Evolutionary conservation across 139 green algal species (phyloP).

Genomic region (Chlorella sp.): DNA sequence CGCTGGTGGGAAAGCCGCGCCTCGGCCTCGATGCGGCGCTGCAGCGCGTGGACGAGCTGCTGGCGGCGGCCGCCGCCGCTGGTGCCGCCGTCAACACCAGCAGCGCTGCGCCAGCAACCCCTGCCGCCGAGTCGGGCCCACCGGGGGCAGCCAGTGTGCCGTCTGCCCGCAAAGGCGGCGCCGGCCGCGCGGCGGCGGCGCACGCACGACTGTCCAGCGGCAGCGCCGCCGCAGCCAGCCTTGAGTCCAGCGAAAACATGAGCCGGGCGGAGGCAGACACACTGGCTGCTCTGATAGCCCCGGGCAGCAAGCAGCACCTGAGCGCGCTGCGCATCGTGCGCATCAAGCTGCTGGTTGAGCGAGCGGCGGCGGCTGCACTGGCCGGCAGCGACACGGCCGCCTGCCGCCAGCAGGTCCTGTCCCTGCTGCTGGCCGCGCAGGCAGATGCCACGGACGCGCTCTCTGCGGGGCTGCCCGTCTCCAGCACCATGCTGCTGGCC

Average conservation of each 20-base stretch:
- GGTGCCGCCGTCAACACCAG: background rate
- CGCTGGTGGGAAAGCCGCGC: too few relatives aligned
- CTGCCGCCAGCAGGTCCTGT: background rate
- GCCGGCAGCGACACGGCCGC: background rate
- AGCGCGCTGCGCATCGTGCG: background rate
- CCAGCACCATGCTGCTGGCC: background rate
- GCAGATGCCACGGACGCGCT: background rate
- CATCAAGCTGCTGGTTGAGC: background rate
- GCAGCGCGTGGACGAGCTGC: background rate
- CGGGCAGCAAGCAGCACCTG: background rate
- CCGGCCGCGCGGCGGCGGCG: background rate
- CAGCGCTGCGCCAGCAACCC: background rate
- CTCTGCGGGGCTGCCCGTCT: background rate
- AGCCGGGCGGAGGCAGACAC: background rate
- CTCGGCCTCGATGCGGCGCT: background rate
- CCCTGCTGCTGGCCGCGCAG: background rate
- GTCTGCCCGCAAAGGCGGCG: too few relatives aligned
- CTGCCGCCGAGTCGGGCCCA: background rate
- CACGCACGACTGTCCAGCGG: background rate
- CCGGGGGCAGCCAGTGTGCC: background rate
- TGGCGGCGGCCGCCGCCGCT: background rate
- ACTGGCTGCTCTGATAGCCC: background rate
- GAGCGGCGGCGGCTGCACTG: background rate
- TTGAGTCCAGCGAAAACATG: background rate
- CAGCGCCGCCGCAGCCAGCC: background rate